Evolutionary conservation across 2,329 filamentous ascomycete genomes (phyloP).

Genomic region (Colletotrichum sublineola): DNA sequence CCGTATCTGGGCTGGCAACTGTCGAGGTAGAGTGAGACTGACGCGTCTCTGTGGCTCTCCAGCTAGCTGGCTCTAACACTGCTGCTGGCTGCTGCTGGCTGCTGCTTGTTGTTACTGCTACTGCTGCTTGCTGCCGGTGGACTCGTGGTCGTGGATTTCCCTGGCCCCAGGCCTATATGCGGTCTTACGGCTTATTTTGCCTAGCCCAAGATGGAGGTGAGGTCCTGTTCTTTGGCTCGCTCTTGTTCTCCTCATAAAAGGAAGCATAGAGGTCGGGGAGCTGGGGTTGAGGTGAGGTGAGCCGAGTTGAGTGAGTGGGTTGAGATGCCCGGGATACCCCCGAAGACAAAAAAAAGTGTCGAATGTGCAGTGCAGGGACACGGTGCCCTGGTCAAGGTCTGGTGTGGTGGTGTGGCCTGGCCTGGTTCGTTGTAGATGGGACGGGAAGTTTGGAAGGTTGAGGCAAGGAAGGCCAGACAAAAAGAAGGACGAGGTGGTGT

Average conservation of each 20-base stretch:
- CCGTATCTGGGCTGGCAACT: conserved; percentile 16
- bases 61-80: not conserved
- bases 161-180: not conserved
- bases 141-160: not conserved
- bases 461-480: conserved; percentile 29
- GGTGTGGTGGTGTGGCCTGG: conserved; percentile 22
- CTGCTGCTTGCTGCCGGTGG: not conserved
- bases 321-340: conserved; percentile 32
- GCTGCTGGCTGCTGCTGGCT: not conserved
- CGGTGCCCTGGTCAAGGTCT: conserved; percentile 35
- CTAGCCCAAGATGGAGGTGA: not conserved
- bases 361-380: conserved; percentile 32
- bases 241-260: conserved; percentile 6
- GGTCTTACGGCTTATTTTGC: not conserved
- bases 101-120: not conserved
- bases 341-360: conserved; percentile 16
- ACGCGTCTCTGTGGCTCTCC: conserved; percentile 12
- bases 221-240: not conserved
- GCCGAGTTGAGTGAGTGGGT: not conserved
- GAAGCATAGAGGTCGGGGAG: conserved; percentile 6
- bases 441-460: conserved; percentile 42
- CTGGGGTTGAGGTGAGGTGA: conserved; percentile 8
- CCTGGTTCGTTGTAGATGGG: conserved; percentile 40
- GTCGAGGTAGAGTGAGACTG: conserved; percentile 19
- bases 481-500: conserved; percentile 36